Conservation (phyloP, 306 rosid species). For the Cucurbita ficifolia region DNA sequence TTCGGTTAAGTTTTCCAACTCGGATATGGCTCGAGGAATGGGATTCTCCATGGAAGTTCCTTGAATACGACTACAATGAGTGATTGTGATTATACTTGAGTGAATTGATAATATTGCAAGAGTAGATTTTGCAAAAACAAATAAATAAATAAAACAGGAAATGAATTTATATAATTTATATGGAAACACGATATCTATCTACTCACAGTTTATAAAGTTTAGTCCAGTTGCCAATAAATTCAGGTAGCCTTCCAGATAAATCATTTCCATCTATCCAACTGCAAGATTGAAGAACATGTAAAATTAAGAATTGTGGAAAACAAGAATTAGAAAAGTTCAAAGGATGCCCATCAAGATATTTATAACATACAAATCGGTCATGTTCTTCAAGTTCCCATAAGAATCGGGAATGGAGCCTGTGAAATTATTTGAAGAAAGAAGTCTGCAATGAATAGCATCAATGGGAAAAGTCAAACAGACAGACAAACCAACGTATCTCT, state of each 20-base stretch:
- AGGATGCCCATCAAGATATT: not conserved
- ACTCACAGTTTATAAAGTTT: slow-evolving; percentile 38
- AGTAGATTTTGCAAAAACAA: too few species aligned
- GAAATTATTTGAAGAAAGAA: slow-evolving; percentile 42
- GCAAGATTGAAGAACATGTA: not conserved
- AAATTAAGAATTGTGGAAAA: not conserved
- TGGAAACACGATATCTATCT: not conserved
- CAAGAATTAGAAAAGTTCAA: not conserved
- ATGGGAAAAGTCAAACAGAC: too few species aligned
- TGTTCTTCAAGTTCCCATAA: slow-evolving; percentile 34
- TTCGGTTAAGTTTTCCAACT: slow-evolving; percentile 18
- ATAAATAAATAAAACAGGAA: too few species aligned
- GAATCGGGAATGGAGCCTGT: slow-evolving; percentile 48
- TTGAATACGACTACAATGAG: slow-evolving; percentile 37
- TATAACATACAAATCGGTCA: slow-evolving; percentile 41
- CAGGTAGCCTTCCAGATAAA: slow-evolving; percentile 43
- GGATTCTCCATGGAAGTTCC: slow-evolving; percentile 72
- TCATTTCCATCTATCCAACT: slow-evolving; percentile 58
- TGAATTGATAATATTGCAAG: not conserved
- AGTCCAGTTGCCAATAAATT: slow-evolving; percentile 58
- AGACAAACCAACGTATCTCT: not conserved
- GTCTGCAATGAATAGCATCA: slow-evolving; percentile 15
- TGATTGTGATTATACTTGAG: not conserved
- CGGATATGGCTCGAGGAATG: slow-evolving; percentile 35
- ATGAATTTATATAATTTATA: too few species aligned